A percentile compares a stretch with the other conserved stretches of the same genome.
phyloP scores from a whole-genome alignment of 1,139 yeast species.

The Protomyces arabidopsidicola region DNA sequence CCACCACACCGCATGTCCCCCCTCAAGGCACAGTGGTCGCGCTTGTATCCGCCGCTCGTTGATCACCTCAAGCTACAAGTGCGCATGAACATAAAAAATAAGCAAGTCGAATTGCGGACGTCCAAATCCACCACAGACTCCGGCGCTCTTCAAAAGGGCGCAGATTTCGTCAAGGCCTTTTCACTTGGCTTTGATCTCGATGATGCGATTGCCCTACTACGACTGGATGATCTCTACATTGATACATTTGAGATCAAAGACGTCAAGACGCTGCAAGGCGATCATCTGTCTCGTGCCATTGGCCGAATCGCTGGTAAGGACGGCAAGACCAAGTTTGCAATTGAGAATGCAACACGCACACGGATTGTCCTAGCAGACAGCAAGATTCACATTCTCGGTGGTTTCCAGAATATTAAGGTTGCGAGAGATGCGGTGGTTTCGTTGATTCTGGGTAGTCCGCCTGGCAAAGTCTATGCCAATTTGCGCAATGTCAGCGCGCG shows the following conservation, averaged over 20 bases:
- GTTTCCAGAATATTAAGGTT: conserved; percentile 92
- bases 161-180: conserved; percentile 91
- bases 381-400: conserved; percentile 93
- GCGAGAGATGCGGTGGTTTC: conserved; percentile 96
- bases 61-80: conserved; percentile 92
- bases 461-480: conserved; percentile 96
- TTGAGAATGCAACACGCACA: conserved; percentile 96
- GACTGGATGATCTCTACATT: conserved; percentile 91
- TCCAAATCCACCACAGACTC: conserved; percentile 77
- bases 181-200: conserved; percentile 94
- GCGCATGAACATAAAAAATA: conserved; percentile 78
- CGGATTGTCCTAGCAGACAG: conserved; percentile 96
- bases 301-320: conserved; percentile 99
- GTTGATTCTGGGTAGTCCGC: conserved; percentile 93
- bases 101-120: conserved; percentile 81
- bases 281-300: conserved; percentile 94
- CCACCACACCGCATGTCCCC: conserved; percentile 98
- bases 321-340: conserved; percentile 96
- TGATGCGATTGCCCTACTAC: conserved; percentile 88
- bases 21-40: conserved; percentile 80
- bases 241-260: conserved; percentile 96
- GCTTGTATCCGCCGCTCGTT: conserved; percentile 90
- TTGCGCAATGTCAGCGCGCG: conserved; percentile 94
- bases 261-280: conserved; percentile 91
- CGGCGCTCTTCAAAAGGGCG: conserved; percentile 95